Percentiles rank a stretch among this genome's conserved stretches.
These are phyloP conservation scores for Huntiella savannae DNA, from an alignment of 2,329 filamentous ascomycete species.

Conservation along the genomic window DNA sequence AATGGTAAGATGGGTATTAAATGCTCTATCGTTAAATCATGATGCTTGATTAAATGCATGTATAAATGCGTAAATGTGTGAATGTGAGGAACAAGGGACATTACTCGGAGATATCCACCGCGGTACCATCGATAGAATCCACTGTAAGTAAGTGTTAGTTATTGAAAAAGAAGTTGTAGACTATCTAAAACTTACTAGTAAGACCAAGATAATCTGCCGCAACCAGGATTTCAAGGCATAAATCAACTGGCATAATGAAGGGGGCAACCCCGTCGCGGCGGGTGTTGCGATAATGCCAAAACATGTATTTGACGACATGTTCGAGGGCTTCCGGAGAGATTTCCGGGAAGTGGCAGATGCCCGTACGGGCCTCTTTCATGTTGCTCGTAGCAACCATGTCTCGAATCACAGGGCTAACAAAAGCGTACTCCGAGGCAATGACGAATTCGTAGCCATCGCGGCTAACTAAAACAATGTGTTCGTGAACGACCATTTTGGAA, in stretches of 20 bases:
- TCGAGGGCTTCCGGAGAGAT: slow-evolving; percentile 46
- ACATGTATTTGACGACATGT: slow-evolving; percentile 67
- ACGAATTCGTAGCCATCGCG: slow-evolving; percentile 62
- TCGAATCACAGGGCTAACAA: slow-evolving; percentile 52
- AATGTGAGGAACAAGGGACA: too few species aligned
- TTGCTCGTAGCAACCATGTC: slow-evolving; percentile 53
- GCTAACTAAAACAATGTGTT: slow-evolving; percentile 62
- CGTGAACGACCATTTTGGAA: slow-evolving; percentile 18
- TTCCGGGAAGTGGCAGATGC: slow-evolving; percentile 12
- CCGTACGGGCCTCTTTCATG: slow-evolving; percentile 12
- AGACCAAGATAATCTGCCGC: slow-evolving; percentile 60
- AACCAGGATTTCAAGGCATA: slow-evolving; percentile 59
- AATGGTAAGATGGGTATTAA: too few species aligned
- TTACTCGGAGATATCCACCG: too few species aligned
- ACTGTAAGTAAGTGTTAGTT: too few species aligned
- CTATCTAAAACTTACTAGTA: slow-evolving; percentile 19
- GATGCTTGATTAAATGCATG: too few species aligned
- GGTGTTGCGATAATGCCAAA: slow-evolving; percentile 70
- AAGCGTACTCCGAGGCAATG: slow-evolving; percentile 49
- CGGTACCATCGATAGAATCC: too few species aligned
- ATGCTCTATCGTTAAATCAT: too few species aligned
- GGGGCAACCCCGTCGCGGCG: slow-evolving; percentile 52
- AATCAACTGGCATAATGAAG: slow-evolving; percentile 56
- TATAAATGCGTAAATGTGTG: too few species aligned
- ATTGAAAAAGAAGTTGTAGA: too few species aligned